Percentiles rank a stretch among this genome's conserved stretches.
These are phyloP conservation scores for Hibiscus tridactylites DNA, from an alignment of 345 rosid species.

Conservation along the genomic window DNA sequence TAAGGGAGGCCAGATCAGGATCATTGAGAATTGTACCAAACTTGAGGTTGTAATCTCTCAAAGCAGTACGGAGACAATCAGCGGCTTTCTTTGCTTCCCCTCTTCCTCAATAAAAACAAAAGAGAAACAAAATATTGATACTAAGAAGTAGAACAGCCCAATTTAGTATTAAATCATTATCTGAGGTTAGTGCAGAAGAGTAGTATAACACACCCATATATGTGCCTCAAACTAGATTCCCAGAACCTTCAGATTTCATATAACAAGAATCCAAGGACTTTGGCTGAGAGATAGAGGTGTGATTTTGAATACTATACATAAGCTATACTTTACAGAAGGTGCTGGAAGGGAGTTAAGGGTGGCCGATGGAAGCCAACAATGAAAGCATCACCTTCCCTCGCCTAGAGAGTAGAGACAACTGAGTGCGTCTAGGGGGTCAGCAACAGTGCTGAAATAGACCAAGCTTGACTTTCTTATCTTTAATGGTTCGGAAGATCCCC, in stretches of 20 bases:
- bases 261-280: background rate
- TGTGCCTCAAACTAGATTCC: background rate
- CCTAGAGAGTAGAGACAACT: no score
- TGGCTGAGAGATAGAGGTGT: background rate
- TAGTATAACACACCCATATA: background rate
- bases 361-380: no score
- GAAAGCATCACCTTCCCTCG: no score
- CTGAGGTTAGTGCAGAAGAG: background rate
- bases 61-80: constrained; percentile 71
- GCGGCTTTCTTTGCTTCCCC: constrained; percentile 85
- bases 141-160: background rate
- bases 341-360: background rate
- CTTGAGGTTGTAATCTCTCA: constrained; percentile 80
- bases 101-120: constrained; percentile 34
- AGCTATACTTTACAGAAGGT: background rate
- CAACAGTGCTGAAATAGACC: no score
- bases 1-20: constrained; percentile 90
- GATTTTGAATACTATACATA: background rate
- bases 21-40: constrained; percentile 88
- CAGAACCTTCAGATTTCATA: background rate
- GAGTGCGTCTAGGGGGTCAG: no score
- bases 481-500: no score
- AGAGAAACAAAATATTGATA: constrained; percentile 5
- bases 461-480: no score
- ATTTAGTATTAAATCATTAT: background rate